Conservation (phyloP, 2,329 filamentous ascomycete genomes). For the Diaporthe caulivora region DNA sequence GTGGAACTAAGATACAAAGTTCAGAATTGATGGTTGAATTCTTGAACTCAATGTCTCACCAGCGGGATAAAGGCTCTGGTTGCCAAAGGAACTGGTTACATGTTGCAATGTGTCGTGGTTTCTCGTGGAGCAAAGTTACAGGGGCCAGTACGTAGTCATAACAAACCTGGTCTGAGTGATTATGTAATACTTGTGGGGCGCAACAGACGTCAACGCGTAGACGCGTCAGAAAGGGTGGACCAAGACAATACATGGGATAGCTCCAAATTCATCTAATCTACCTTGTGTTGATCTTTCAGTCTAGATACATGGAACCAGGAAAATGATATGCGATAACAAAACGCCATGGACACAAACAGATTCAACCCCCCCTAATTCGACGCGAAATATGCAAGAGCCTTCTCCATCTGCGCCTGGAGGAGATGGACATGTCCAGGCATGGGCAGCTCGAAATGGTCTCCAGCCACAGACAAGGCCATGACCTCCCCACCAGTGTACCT, state of each 20-base stretch:
- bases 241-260: too few species aligned
- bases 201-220: neutral
- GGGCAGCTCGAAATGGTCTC: conserved; percentile 36
- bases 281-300: neutral
- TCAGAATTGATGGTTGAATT: too few species aligned
- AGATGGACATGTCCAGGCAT: conserved; percentile 36
- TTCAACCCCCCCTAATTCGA: neutral
- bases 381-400: conserved; percentile 3
- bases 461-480: conserved; percentile 35
- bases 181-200: neutral
- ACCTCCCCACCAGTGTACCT: conserved; percentile 32
- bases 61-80: too few species aligned
- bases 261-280: neutral
- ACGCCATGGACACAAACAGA: neutral
- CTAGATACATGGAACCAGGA: neutral
- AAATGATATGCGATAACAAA: neutral
- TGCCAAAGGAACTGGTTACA: too few species aligned
- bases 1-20: too few species aligned
- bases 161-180: too few species aligned
- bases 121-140: too few species aligned
- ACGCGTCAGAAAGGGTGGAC: too few species aligned
- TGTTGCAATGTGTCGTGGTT: too few species aligned
- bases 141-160: too few species aligned
- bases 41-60: too few species aligned
- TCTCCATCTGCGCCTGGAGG: conserved; percentile 6